Conservation (phyloP, 2,329 filamentous ascomycete species). For the Talaromyces funiculosus region DNA sequence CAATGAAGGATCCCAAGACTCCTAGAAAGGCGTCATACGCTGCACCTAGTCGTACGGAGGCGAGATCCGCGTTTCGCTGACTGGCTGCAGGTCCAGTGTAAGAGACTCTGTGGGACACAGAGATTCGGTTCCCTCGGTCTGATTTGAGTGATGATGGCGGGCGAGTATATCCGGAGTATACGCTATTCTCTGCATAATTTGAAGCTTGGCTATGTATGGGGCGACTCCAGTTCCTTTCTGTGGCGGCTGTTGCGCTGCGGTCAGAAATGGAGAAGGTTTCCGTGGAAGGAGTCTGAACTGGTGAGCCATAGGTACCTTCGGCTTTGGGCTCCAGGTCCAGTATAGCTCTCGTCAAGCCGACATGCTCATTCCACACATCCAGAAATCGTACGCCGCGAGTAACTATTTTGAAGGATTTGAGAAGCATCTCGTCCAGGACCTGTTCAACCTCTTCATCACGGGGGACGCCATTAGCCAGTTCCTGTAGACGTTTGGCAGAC, state of each 20-base stretch:
- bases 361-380: conserved; percentile 67
- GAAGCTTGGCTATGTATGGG: conserved; percentile 26
- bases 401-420: conserved; percentile 92
- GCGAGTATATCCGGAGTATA: background rate
- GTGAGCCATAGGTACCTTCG: conserved; percentile 24
- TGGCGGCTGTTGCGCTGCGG: conserved; percentile 20
- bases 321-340: conserved; percentile 31
- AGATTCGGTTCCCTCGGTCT: conserved; percentile 43
- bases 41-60: conserved; percentile 72
- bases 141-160: conserved; percentile 28
- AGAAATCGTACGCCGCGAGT: conserved; percentile 83
- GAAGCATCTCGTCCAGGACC: conserved; percentile 83
- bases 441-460: conserved; percentile 37
- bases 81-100: conserved; percentile 62
- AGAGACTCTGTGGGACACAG: conserved; percentile 68
- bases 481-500: conserved; percentile 77
- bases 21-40: conserved; percentile 87
- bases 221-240: conserved; percentile 29
- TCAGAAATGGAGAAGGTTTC: conserved; percentile 29
- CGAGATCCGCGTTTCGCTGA: conserved; percentile 63
- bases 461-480: conserved; percentile 53
- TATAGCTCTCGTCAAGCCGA: conserved; percentile 40
- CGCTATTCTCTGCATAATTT: conserved; percentile 20
- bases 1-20: conserved; percentile 88
- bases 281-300: conserved; percentile 34